Evolutionary conservation across 169 alveolate genomes (phyloP), one percentile per base, ranked within the genome.

Genomic region (Theileria sp.): DNA sequence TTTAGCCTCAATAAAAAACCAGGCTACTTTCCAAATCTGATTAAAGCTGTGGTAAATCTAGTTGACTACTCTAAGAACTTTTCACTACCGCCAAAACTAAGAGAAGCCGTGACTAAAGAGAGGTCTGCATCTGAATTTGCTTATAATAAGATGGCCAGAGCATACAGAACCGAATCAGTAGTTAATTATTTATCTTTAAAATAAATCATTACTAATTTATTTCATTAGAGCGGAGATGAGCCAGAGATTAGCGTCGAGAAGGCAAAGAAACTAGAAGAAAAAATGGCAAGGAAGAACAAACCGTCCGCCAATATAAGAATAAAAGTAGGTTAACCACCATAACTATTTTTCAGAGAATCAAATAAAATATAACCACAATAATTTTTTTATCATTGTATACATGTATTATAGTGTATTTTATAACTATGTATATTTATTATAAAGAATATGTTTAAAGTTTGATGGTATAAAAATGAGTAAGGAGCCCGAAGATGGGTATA

Each of bases 51-150:
- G 21, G 64, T 83, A 0, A 51, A 69, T 25, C 56, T 83, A 12
- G 82, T 70, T 12, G 89, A 83, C 82, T 83, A 50, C 86, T 50
- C 81, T 17, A 83, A 83, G 49, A 83, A 83, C 82, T 83, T 54
- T 58, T 49, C 51, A 38, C 44, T 83, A 17, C 28, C 44, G 8
- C 66, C 34, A 8, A 83, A 83, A 66, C 75, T 75, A 3, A 30
- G 80, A 70, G 89, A 83, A 51, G 38, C 36, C 21, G 36, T 75
- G 21, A 1, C 21, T 1, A 83, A 77, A 61, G 44, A 72, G 36
- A 44, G 89, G 61, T 32, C 64, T 30, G 81, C 70, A 54, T n/a
- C 75, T 71, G 64, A 73, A 23, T 61, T 23, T 30, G 64, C 65
- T n/a, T 83, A 2, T 72, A 34, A 73, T 67, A 77, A 75, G 72